Evolutionary conservation across 306 rosid genomes (phyloP).

Genomic region (Mimosa bimucronata): DNA sequence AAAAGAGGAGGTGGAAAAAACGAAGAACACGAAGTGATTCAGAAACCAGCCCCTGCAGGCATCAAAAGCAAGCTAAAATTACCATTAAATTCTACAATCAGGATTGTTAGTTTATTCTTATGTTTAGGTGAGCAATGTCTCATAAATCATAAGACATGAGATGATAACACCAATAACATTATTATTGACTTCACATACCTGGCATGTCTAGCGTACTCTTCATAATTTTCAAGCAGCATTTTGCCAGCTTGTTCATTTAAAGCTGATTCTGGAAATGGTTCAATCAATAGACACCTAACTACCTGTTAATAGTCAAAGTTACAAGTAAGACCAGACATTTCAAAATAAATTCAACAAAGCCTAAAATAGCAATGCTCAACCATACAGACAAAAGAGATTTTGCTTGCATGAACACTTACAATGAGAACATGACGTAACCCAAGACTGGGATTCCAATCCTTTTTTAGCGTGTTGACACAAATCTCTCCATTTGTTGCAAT

Average conservation of each 20-base stretch:
- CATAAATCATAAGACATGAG: constrained; percentile 8
- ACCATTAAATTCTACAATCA: neutral
- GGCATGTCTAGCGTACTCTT: constrained; percentile 97
- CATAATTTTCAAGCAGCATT: constrained; percentile 89
- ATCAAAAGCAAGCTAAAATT: neutral
- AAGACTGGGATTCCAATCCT: constrained; percentile 97
- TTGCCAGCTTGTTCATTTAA: constrained; percentile 97
- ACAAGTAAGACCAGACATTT: constrained; percentile 22
- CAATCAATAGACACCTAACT: constrained; percentile 97
- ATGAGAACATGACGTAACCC: constrained; percentile 91
- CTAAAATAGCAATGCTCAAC: neutral
- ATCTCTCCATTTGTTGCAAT: constrained; percentile 90
- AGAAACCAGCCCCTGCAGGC: neutral
- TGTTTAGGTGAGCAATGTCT: constrained; percentile 6
- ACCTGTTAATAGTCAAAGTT: constrained; percentile 59
- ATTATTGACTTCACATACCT: constrained; percentile 63
- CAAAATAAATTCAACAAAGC: constrained; percentile 18
- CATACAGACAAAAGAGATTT: constrained; percentile 5
- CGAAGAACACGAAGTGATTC: neutral
- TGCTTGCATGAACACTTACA: constrained; percentile 49
- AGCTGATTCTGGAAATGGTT: constrained; percentile 98
- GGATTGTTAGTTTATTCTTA: neutral
- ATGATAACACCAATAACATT: neutral
- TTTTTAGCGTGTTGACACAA: constrained; percentile 95
- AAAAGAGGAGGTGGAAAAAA: neutral